Percentiles rank a stretch among this genome's conserved stretches.
These are phyloP conservation scores for Neonothopanus nambi DNA, from an alignment of 1,284 basidiomycete genomes.

Conservation along the genomic window DNA sequence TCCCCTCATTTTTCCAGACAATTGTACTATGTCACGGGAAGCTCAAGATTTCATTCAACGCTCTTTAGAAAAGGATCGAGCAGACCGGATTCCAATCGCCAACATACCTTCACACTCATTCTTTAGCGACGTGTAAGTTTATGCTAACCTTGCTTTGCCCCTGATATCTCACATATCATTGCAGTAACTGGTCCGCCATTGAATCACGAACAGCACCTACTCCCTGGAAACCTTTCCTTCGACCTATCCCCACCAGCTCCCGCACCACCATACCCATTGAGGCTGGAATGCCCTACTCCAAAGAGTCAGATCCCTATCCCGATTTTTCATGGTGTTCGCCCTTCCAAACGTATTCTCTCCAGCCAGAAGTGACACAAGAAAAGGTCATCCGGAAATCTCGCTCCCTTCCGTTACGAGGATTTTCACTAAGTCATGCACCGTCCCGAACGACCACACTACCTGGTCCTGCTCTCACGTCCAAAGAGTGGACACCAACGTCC, in stretches of 20 bases:
- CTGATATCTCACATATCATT: not conserved
- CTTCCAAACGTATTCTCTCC: not conserved
- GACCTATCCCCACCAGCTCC: not conserved
- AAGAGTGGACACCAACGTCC: no score
- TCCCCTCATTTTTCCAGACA: not conserved
- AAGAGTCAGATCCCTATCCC: not conserved
- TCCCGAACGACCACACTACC: no score
- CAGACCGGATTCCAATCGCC: not conserved
- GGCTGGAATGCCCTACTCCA: not conserved
- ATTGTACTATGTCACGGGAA: constrained; percentile 9
- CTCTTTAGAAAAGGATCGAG: constrained; percentile 17
- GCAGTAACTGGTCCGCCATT: not conserved
- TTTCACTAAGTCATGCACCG: not conserved
- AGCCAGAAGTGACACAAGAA: not conserved
- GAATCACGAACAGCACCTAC: not conserved
- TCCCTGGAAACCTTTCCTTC: not conserved
- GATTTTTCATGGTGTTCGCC: constrained; percentile 1
- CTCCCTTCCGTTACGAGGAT: not conserved
- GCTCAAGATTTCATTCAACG: constrained; percentile 16
- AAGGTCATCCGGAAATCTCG: not conserved
- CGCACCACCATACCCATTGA: not conserved
- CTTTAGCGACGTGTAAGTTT: not conserved
- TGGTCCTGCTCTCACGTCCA: no score
- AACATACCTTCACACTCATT: not conserved
- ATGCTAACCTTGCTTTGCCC: not conserved